Base-by-base conservation (phyloP, 768 basidiomycete species). In the Macrolepiota dolichaula region DNA sequence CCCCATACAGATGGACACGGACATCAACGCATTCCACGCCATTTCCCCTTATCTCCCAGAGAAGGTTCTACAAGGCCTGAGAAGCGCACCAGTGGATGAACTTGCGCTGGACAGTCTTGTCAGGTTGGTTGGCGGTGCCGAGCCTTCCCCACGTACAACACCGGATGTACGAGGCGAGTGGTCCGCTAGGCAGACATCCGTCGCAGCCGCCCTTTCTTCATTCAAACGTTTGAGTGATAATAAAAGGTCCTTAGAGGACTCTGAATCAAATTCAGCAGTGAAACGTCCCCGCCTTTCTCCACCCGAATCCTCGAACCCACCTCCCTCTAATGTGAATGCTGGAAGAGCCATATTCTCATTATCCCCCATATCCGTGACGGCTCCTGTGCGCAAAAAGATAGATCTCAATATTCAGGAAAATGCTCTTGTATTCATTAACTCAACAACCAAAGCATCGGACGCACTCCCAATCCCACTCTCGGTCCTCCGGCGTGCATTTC, bases 311-410 rank as follows among this genome's bases (percentile, higher is more conserved):
- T 37, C 67, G 7, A 55, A 38, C 25, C 38, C 51, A 19, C 17
- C 66, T 11, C 17, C 66, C 9, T 57, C 60, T 44, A 54, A 46
- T 42, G 57, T 63, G 29, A 67, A 64, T 6, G 74, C 77, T 35
- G 83, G 83, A 37, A 67, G 72, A 0, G 81, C 85, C 0, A 59
- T 81, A 10, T 86, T 82, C 72, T 83, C 86, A 1, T 74, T 92
- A 0, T 84, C 88, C 42, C 73, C 85, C 17, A 72, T 92, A 44
- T 91, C 89, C 29, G 76, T 81, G n/a, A 84, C 87, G 11, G 85
- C 90, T 0, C 91, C 91, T 11, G 71, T 92, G 55, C 85, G 91
- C 55, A 91, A 89, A 74, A 91, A 90, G 64, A 81, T 88, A 40
- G 84, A 92, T 66, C 79, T 91, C 66, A 81, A 81, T 2, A 72